Evolutionary conservation across 2,329 filamentous ascomycete genomes (phyloP).

Genomic region (Raffaelea arxii): DNA sequence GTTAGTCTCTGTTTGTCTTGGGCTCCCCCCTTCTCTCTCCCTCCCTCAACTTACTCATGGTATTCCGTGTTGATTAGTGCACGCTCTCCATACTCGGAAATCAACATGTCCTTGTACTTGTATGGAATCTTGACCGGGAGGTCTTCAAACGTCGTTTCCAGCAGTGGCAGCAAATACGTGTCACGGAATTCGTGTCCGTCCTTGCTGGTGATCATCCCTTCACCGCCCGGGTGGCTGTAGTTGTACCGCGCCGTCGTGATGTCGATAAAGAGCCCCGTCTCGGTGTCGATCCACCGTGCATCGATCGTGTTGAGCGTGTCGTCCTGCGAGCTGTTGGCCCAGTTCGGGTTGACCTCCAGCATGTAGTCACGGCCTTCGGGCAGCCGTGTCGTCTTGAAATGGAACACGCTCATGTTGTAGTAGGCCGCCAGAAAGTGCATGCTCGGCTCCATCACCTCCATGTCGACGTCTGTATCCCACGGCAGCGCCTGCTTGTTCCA

Average conservation of each 20-base stretch:
- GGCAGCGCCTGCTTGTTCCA: conserved; percentile 60
- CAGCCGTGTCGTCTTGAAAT: conserved; percentile 29
- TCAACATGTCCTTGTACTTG: conserved; percentile 47
- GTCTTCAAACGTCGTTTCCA: conserved; percentile 60
- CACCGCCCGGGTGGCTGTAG: conserved; percentile 28
- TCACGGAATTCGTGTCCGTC: conserved; percentile 41
- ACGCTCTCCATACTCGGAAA: conserved; percentile 44
- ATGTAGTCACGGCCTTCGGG: conserved; percentile 32
- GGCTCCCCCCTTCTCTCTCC: not conserved
- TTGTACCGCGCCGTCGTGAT: conserved; percentile 42
- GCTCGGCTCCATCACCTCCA: conserved; percentile 59
- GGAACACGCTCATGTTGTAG: conserved; percentile 50
- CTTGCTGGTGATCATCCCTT: conserved; percentile 40
- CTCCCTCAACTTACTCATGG: conserved; percentile 37
- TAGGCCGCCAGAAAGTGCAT: conserved; percentile 56
- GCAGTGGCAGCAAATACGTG: conserved; percentile 56
- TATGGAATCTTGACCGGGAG: conserved; percentile 57
- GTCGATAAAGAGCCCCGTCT: conserved; percentile 38
- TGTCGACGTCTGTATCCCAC: conserved; percentile 71
- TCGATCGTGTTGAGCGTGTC: conserved; percentile 35
- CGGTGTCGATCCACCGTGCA: conserved; percentile 37
- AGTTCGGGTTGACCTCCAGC: conserved; percentile 39
- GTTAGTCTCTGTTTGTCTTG: not conserved
- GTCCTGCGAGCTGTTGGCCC: conserved; percentile 24
- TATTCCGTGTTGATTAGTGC: conserved; percentile 42